phyloP scores from a whole-genome alignment of 2,329 filamentous ascomycete species.

The Graphilbum sp. region DNA sequence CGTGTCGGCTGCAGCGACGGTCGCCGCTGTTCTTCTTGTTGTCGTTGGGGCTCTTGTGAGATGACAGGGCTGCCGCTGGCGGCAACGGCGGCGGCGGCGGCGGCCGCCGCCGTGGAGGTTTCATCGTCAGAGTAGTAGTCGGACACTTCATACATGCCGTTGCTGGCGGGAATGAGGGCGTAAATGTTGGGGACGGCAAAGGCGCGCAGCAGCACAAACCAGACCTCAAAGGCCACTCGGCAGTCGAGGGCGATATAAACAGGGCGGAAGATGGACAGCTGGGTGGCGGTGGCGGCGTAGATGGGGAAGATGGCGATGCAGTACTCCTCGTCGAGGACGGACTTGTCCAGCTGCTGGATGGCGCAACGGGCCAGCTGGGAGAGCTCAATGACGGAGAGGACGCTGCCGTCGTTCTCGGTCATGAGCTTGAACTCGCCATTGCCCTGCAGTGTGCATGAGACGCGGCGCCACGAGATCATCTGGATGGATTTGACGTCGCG shows the following conservation, averaged over 20 bases:
- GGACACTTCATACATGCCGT: slow-evolving; percentile 25
- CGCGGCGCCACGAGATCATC: slow-evolving; percentile 58
- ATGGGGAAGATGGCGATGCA: slow-evolving; percentile 93
- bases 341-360: slow-evolving; percentile 77
- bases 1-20: not conserved
- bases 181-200: slow-evolving; percentile 90
- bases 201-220: slow-evolving; percentile 81
- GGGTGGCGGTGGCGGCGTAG: slow-evolving; percentile 60
- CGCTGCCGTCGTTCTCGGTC: slow-evolving; percentile 65
- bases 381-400: slow-evolving; percentile 72
- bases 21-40: too few relatives aligned
- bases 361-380: slow-evolving; percentile 80
- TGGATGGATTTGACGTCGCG: slow-evolving; percentile 32
- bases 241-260: slow-evolving; percentile 80
- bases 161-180: slow-evolving; percentile 33
- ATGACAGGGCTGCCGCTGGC: too few relatives aligned
- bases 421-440: slow-evolving; percentile 89
- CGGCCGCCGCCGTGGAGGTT: slow-evolving; percentile 1
- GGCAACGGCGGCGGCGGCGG: not conserved
- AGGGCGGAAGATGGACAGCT: slow-evolving; percentile 65
- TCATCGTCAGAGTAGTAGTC: slow-evolving; percentile 22
- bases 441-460: slow-evolving; percentile 87
- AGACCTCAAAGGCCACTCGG: slow-evolving; percentile 86
- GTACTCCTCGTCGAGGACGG: slow-evolving; percentile 81
- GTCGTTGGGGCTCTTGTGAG: too few relatives aligned